Percentiles rank a stretch among this genome's conserved stretches.
Conservation (phyloP, 2,329 filamentous ascomycete species). For the Botrytis deweyae region DNA sequence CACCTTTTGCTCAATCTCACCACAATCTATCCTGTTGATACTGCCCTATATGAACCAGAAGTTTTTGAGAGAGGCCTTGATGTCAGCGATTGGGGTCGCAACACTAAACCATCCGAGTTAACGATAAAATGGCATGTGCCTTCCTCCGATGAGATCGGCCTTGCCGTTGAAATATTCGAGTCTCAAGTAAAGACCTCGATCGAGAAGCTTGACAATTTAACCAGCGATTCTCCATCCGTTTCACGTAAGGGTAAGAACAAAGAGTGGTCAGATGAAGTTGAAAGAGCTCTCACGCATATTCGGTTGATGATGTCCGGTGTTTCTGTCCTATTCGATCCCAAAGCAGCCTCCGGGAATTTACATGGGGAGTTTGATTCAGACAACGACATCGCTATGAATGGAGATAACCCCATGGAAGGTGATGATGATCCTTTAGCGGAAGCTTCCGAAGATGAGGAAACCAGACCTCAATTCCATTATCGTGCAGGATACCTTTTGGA, state of each 20-base stretch:
- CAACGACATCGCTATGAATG: conserved; percentile 47
- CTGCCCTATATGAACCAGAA: conserved; percentile 80
- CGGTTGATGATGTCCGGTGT: conserved; percentile 88
- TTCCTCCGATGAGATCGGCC: conserved; percentile 73
- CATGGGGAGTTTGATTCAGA: conserved; percentile 47
- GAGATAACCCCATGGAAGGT: conserved; percentile 52
- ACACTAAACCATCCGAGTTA: conserved; percentile 70
- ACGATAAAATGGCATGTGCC: conserved; percentile 92
- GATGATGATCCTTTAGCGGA: conserved; percentile 58
- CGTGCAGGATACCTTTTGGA: conserved; percentile 81
- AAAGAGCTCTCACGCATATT: conserved; percentile 81
- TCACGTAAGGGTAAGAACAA: conserved; percentile 95
- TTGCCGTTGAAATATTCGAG: conserved; percentile 86
- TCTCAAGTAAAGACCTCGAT: conserved; percentile 78
- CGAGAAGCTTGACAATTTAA: conserved; percentile 73
- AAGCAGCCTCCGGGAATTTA: conserved; percentile 60
- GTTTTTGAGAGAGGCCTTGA: conserved; percentile 69
- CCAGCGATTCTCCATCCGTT: conserved; percentile 75
- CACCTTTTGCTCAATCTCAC: conserved; percentile 93
- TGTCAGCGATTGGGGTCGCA: conserved; percentile 79
- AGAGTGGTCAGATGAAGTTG: conserved; percentile 97
- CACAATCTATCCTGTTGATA: conserved; percentile 89
- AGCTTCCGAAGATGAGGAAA: conserved; percentile 74
- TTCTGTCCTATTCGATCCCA: conserved; percentile 83
- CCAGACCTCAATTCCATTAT: conserved; percentile 85